Evolutionary conservation across 306 rosid species (phyloP).

Genomic region (Arachis hypogaea): DNA sequence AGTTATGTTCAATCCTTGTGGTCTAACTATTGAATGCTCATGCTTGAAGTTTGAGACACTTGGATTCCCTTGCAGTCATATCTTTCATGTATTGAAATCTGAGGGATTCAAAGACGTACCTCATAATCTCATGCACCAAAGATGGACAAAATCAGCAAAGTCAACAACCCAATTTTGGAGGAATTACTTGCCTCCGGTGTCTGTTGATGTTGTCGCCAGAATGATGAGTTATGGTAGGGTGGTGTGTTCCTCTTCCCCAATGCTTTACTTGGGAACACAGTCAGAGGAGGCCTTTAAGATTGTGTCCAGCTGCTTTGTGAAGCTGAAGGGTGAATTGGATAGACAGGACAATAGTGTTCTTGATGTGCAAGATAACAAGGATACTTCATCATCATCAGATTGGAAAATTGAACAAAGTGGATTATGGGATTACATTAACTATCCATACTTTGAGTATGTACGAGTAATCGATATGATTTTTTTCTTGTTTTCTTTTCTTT

Average conservation of each 20-base stretch:
- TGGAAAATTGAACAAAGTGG: too few relatives aligned
- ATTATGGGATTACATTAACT: too few relatives aligned
- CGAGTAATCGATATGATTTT: too few relatives aligned
- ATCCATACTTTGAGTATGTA: too few relatives aligned
- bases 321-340: neutral
- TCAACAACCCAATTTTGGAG: conserved; percentile 14
- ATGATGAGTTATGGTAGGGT: neutral
- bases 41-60: conserved; percentile 34
- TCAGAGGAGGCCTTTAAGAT: neutral
- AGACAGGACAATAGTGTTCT: neutral
- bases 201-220: neutral
- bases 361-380: too few relatives aligned
- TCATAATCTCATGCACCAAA: conserved; percentile 9
- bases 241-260: neutral
- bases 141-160: conserved; percentile 36
- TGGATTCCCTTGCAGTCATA: conserved; percentile 33
- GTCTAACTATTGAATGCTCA: conserved; percentile 31
- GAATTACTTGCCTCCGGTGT: neutral
- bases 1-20: conserved; percentile 27
- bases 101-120: conserved; percentile 29
- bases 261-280: conserved; percentile 5
- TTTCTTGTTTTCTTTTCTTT: too few relatives aligned
- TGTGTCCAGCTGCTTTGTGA: neutral
- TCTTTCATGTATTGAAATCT: conserved; percentile 20
- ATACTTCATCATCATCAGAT: too few relatives aligned